Evolutionary conservation across 495 filamentous ascomycete genomes (phyloP).

Genomic region (Endocarpon pusillum): DNA sequence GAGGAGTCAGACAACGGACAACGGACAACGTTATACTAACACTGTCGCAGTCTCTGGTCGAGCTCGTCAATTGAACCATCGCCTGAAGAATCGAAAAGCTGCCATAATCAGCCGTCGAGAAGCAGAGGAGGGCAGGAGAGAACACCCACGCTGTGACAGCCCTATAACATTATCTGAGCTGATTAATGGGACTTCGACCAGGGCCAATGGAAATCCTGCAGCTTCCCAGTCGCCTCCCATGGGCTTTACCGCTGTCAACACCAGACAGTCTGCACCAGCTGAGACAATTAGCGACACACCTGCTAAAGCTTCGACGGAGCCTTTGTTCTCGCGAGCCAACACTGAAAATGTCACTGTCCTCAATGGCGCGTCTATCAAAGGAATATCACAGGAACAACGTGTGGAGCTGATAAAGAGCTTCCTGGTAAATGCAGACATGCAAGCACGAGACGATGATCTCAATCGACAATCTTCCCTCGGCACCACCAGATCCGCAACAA

Average conservation of each 20-base stretch:
- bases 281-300: constrained; percentile 18
- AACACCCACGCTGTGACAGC: constrained; percentile 18
- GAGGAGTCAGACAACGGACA: neutral
- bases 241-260: constrained; percentile 45
- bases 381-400: constrained; percentile 33
- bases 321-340: constrained; percentile 27
- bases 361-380: constrained; percentile 32
- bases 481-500: neutral
- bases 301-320: constrained; percentile 19
- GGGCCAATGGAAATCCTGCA: constrained; percentile 16
- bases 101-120: constrained; percentile 47
- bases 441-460: constrained; percentile 16
- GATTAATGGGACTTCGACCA: constrained; percentile 16
- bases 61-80: constrained; percentile 68
- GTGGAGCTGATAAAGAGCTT: constrained; percentile 40
- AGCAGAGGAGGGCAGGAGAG: constrained; percentile 22
- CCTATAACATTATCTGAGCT: constrained; percentile 19
- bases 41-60: constrained; percentile 45
- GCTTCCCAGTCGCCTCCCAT: constrained; percentile 25
- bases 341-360: constrained; percentile 31
- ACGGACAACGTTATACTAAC: constrained; percentile 6
- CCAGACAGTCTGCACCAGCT: constrained; percentile 16
- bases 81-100: constrained; percentile 54
- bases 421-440: constrained; percentile 36
- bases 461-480: constrained; percentile 4